Conservation (phyloP, 2,329 filamentous ascomycete species). For the Clarireedia hainanense region DNA sequence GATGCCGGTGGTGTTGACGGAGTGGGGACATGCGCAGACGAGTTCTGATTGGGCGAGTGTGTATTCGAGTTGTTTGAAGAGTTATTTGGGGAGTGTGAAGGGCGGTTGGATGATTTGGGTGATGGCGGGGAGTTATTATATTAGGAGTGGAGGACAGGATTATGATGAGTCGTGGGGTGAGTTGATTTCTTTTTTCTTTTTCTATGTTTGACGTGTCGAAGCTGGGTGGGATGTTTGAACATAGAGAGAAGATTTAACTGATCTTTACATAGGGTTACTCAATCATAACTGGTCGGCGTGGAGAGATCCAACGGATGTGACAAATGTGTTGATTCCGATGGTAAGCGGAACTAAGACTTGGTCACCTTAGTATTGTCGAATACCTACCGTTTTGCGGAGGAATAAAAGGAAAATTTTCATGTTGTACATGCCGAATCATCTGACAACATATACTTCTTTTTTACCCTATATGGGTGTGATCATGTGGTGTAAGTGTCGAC, state of each 20-base stretch:
- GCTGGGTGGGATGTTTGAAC: not conserved
- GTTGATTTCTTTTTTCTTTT: conserved; percentile 19
- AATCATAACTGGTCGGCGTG: conserved; percentile 5
- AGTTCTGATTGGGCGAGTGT: conserved; percentile 37
- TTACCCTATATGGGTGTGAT: too few species aligned
- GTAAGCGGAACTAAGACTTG: conserved; percentile 3
- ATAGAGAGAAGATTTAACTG: not conserved
- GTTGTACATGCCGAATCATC: too few species aligned
- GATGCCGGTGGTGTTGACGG: conserved; percentile 34
- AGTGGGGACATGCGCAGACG: conserved; percentile 40
- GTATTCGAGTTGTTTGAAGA: conserved; percentile 43
- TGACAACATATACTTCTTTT: too few species aligned
- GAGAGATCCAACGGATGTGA: not conserved
- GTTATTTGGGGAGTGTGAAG: conserved; percentile 30
- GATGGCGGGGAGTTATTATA: conserved; percentile 50
- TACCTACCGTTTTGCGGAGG: too few species aligned
- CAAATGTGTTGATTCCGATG: not conserved
- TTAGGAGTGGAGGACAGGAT: conserved; percentile 43
- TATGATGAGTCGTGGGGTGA: conserved; percentile 51
- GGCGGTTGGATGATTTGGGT: conserved; percentile 55
- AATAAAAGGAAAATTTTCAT: too few species aligned
- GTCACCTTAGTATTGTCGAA: not conserved
- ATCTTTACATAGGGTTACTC: not conserved
- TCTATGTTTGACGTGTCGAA: not conserved
- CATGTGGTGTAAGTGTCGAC: too few species aligned